Percentiles rank a stretch among this genome's conserved stretches.
Conservation (phyloP, 345 rosid species). For the Citrus australasica region DNA sequence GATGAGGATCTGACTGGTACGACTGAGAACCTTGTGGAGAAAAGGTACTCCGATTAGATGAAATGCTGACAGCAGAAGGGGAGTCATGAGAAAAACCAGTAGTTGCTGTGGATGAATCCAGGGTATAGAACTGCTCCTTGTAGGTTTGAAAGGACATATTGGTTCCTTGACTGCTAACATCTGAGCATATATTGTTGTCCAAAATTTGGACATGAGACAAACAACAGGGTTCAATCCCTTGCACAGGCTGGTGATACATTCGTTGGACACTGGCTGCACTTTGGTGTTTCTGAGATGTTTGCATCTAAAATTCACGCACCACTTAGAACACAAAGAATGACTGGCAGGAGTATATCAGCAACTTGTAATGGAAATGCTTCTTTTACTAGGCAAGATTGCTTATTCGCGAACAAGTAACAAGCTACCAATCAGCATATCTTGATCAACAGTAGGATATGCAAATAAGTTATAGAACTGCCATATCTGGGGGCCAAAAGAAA, state of each 20-base stretch:
- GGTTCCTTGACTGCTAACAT: constrained; percentile 47
- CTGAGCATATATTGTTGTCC: constrained; percentile 49
- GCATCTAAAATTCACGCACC: constrained; percentile 41
- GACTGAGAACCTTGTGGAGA: constrained; percentile 89
- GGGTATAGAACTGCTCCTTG: constrained; percentile 66
- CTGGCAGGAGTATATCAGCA: neutral
- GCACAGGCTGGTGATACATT: constrained; percentile 46
- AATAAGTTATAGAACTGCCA: neutral
- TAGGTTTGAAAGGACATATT: constrained; percentile 37
- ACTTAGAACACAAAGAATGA: neutral
- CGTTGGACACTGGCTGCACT: constrained; percentile 47
- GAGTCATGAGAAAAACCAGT: constrained; percentile 51
- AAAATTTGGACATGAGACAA: constrained; percentile 43
- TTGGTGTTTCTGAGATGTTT: constrained; percentile 61
- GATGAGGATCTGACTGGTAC: constrained; percentile 63
- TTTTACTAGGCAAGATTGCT: neutral
- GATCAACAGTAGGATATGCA: neutral
- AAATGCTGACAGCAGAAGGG: constrained; percentile 57
- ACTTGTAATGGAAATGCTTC: neutral
- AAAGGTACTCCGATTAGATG: constrained; percentile 67
- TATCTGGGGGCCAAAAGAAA: constrained; percentile 3
- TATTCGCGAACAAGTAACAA: neutral
- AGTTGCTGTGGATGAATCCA: constrained; percentile 71
- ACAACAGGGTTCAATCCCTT: constrained; percentile 42
- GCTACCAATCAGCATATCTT: neutral